Percentiles rank a stretch among this genome's conserved stretches.
These are phyloP conservation scores for Gigaspora rosea DNA, from an alignment of 192 early-diverging fungal species.

Conservation along the genomic window DNA sequence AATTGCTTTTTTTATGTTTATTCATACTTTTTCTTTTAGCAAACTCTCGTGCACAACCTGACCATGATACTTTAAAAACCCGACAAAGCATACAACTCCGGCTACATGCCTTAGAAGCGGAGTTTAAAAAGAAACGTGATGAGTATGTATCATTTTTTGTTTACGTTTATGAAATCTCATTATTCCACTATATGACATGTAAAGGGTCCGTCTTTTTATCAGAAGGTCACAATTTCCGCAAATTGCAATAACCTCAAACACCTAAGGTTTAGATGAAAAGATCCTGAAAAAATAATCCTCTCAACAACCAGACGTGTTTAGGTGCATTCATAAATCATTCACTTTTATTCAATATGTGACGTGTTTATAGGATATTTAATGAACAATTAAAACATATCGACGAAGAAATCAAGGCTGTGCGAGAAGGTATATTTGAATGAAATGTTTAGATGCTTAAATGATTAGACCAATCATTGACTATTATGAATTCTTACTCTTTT, in stretches of 20 bases:
- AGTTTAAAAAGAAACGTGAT: too few species aligned
- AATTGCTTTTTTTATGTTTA: not conserved
- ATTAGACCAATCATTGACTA: not conserved
- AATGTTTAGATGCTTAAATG: not conserved
- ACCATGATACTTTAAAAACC: not conserved
- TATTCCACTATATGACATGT: too few species aligned
- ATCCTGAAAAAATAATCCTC: too few species aligned
- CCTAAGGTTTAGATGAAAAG: too few species aligned
- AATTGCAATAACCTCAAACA: too few species aligned
- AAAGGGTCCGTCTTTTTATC: too few species aligned
- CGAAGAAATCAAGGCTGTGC: conserved; percentile 15
- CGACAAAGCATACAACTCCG: too few species aligned
- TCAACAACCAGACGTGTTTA: not conserved
- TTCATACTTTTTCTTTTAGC: not conserved
- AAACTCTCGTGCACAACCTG: too few species aligned
- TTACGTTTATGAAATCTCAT: too few species aligned
- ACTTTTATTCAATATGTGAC: conserved; percentile 10
- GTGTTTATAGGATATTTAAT: conserved; percentile 35
- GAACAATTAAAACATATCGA: conserved; percentile 38
- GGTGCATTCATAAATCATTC: not conserved
- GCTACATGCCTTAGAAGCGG: too few species aligned
- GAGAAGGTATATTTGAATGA: not conserved
- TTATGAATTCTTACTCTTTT: conserved; percentile 13
- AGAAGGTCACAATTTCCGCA: too few species aligned
- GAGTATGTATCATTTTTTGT: too few species aligned